Base-by-base conservation (phyloP, 1,139 yeast genomes). In the Sugiyamaella pinicola region DNA sequence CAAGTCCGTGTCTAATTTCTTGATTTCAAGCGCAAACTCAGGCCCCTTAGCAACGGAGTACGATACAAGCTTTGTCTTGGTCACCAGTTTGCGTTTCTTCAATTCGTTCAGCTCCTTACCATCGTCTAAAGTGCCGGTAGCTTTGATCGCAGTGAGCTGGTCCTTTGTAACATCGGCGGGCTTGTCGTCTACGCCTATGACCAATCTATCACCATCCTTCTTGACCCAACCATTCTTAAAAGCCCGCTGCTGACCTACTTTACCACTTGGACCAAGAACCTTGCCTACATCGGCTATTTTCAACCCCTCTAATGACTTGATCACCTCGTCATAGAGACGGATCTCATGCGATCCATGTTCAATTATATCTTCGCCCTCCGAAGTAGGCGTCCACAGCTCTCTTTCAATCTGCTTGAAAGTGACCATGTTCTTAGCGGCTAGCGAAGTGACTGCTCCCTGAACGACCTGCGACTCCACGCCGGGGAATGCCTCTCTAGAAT, bases 191-290 rank as follows among this genome's bases (percentile, higher is more conserved):
- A 74, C 70, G 55, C 74, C 66, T 50, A 89, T 74, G 48, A 87
- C 80, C 62, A 93, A 78, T 66, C 77, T 82, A 63, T 87, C 96
- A 51, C 95, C 96, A 59, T 85, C 87, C 71, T 93, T 93, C 61
- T 81, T 75, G 65, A 93, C 84, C 99, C 99, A 93, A 48, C 96
- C 96, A 71, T 91, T 91, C 74, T 90, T 93, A 80, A 93, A 93
- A n/a, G 98, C 99, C 66, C 91, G 85, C 64, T 96, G 96, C 74
- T 93, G 99, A 56, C 99, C 99, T 59, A 91, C 80, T 64, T 85
- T 84, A 55, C 97, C 98, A 58, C 83, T 81, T 48, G 83, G 74
- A 49, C 98, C 97, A 71, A 91, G 77, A 59, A 85, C 81, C 55
- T 82, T 70, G 61, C 82, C 81, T 55, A 93, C 95, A 55, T 93